These are phyloP conservation scores for Metschnikowia sp. DNA, from an alignment of 805 yeast genomes.

Conservation along the genomic window DNA sequence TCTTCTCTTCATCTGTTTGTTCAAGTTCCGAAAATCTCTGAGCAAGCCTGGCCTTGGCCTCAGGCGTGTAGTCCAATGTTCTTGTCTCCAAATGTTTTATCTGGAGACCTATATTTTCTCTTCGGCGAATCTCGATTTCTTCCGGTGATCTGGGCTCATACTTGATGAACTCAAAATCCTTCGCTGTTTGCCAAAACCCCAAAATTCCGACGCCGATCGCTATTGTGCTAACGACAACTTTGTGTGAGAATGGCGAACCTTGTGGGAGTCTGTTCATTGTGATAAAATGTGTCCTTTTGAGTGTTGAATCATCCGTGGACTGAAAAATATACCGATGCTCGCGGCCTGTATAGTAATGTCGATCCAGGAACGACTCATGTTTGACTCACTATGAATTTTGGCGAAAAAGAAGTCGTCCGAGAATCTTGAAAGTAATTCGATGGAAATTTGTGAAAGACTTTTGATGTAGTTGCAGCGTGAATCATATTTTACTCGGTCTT, in stretches of 20 bases:
- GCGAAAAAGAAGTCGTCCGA: too few species aligned
- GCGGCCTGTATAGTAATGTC: too few species aligned
- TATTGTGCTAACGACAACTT: slow-evolving; percentile 34
- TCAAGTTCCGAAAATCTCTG: slow-evolving; percentile 1
- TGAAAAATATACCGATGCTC: too few species aligned
- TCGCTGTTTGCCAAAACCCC: slow-evolving; percentile 33
- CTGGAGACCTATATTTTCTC: slow-evolving; percentile 28
- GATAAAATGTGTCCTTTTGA: too few species aligned
- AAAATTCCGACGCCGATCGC: slow-evolving; percentile 34
- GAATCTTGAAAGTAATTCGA: too few species aligned
- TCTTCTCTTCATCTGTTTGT: neutral
- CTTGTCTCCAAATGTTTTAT: slow-evolving; percentile 32
- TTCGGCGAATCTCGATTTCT: slow-evolving; percentile 35
- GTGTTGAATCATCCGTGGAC: too few species aligned
- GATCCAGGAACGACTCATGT: too few species aligned
- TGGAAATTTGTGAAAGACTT: too few species aligned
- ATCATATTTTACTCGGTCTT: too few species aligned
- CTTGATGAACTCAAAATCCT: slow-evolving; percentile 38
- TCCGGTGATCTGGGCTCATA: slow-evolving; percentile 37
- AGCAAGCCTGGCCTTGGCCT: slow-evolving; percentile 35
- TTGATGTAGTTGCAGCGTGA: too few species aligned
- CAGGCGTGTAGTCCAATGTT: slow-evolving; percentile 42
- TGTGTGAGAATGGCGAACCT: slow-evolving; percentile 33
- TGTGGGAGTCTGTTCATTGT: slow-evolving; percentile 23
- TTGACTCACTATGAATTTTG: too few species aligned